Conservation (phyloP, 2,329 filamentous ascomycete genomes). For the Arthrocladium fulminans region DNA sequence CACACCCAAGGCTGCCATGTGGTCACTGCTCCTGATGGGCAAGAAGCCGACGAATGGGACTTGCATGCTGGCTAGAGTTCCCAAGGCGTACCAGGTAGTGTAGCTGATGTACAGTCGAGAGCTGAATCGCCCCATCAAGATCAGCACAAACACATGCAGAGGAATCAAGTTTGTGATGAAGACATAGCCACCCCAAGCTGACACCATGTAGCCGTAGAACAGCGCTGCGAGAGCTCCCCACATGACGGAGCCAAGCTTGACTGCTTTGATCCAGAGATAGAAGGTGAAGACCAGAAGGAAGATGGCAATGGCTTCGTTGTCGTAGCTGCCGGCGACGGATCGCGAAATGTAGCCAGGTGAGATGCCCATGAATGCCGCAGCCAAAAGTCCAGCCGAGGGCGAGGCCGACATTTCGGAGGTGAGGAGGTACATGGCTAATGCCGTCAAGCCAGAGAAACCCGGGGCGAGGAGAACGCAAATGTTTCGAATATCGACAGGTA, state of each 20-base stretch:
- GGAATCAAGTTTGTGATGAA: slow-evolving; percentile 98
- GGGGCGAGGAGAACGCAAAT: slow-evolving; percentile 95
- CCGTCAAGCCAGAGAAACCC: slow-evolving; percentile 86
- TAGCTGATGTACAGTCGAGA: slow-evolving; percentile 91
- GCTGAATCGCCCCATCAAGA: slow-evolving; percentile 96
- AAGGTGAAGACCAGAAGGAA: slow-evolving; percentile 98
- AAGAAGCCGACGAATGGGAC: slow-evolving; percentile 97
- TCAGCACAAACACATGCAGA: slow-evolving; percentile 83
- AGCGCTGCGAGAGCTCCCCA: slow-evolving; percentile 92
- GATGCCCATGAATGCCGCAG: slow-evolving; percentile 95
- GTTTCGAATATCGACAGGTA: slow-evolving; percentile 97
- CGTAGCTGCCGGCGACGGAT: slow-evolving; percentile 95
- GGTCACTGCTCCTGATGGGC: slow-evolving; percentile 92
- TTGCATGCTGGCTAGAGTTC: slow-evolving; percentile 96
- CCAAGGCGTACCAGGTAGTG: slow-evolving; percentile 94
- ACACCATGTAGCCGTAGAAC: slow-evolving; percentile 99
- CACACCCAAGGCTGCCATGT: slow-evolving; percentile 93
- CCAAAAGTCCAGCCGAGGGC: slow-evolving; percentile 85
- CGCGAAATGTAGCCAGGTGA: slow-evolving; percentile 94
- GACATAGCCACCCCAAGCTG: slow-evolving; percentile 98
- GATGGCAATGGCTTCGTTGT: slow-evolving; percentile 98
- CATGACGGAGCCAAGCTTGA: slow-evolving; percentile 92
- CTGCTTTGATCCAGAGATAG: slow-evolving; percentile 96
- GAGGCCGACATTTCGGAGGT: slow-evolving; percentile 97
- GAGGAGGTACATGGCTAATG: slow-evolving; percentile 84